Evolutionary conservation across 2,329 filamentous ascomycete genomes (phyloP), one percentile per base, ranked within the genome.

Genomic region (Hypocrella siamensis): DNA sequence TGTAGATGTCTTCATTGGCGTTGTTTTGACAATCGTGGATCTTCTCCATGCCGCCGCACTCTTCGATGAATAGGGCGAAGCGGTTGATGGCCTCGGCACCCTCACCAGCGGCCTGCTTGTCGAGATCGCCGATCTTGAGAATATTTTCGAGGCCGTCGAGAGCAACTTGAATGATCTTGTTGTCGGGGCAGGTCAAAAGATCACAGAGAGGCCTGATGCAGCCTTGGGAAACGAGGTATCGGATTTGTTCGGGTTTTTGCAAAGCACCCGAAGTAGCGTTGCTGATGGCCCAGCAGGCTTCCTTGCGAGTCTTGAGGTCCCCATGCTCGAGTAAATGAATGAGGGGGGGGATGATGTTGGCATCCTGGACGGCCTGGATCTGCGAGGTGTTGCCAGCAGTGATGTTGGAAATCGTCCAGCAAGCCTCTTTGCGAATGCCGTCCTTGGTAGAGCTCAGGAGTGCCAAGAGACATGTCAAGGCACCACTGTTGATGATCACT

Each of bases 1-100:
- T 96, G 70, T 98, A 98, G 47, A 98, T 98, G 63, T 98, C 90
- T 63, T 98, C 90, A 62, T 98, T 98, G 65, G 88, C 88, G 50
- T 98, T 98, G 67, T 92, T 94, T 68, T 98, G 90, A 73, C 90
- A 96, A 47, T 96, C 88, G 63, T 98, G 90, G 46, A 98, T 96
- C 78, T 96, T 96, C 67, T 96, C 90, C 90, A 98, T 98, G 43
- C 90, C 90, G 50, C 85, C 84, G 45, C 86, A 93, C 61, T 98
- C 90, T 62, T 98, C 90, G 44, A 98, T 98, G 61, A 93, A 96
- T 41, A 98, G 72, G 29, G 90, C 90, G 50, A 93, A 98, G 42
- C 83, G 79, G 75, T 98, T 98, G 63, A 98, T 84, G 31, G 75
- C 71, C 41, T 88, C 80, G 32, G 69, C 63, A 36, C 71, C 75